Evolutionary conservation across 306 rosid species (phyloP).

Genomic region (Betula pendula): DNA sequence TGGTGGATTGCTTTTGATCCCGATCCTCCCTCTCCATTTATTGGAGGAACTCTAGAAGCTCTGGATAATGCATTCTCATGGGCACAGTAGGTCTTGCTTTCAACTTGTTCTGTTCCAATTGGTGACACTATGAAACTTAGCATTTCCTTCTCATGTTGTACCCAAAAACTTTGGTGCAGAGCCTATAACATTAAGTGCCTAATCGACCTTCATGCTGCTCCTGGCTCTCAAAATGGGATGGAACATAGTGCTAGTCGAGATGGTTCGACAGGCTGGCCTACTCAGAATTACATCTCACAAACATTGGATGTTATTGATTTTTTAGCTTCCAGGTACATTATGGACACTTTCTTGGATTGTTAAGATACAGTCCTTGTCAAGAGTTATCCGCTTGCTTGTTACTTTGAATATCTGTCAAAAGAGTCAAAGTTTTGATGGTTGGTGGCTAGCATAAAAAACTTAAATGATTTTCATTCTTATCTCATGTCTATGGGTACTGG

Average conservation of each 20-base stretch:
- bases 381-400: neutral
- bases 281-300: conserved; percentile 55
- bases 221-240: conserved; percentile 92
- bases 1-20: conserved; percentile 99
- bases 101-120: conserved; percentile 21
- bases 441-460: neutral
- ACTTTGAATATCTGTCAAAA: neutral
- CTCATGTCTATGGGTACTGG: neutral
- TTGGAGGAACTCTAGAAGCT: conserved; percentile 88
- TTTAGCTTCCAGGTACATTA: conserved; percentile 70
- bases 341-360: neutral
- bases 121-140: conserved; percentile 19
- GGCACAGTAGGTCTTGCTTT: conserved; percentile 78
- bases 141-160: conserved; percentile 22
- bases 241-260: conserved; percentile 94
- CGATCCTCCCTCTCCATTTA: conserved; percentile 86
- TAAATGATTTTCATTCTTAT: neutral
- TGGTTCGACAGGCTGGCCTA: conserved; percentile 75
- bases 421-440: neutral
- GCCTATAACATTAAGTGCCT: conserved; percentile 74
- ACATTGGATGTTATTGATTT: conserved; percentile 76
- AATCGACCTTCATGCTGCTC: conserved; percentile 93
- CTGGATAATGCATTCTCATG: conserved; percentile 91
- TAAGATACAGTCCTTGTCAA: neutral
- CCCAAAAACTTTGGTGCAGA: conserved; percentile 48